Percentiles rank a stretch among this genome's conserved stretches.
Evolutionary conservation across 2,329 filamentous ascomycete genomes (phyloP).

Genomic region (Diatrype stigma): DNA sequence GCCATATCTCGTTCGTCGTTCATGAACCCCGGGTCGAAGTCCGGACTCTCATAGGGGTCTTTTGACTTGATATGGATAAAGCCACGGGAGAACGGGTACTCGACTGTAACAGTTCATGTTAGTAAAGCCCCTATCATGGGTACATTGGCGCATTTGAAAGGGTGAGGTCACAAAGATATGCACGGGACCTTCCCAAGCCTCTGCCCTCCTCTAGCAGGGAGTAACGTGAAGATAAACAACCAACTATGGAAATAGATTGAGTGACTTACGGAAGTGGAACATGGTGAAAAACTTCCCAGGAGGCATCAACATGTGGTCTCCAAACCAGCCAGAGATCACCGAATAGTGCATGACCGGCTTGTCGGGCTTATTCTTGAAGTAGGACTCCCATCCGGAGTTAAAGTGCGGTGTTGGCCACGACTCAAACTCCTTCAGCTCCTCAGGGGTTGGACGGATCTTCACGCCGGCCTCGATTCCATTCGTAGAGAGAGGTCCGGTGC

Average conservation of each 20-base stretch:
- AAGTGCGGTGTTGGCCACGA: conserved; percentile 73
- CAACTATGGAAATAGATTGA: too few relatives aligned
- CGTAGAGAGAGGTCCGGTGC: conserved; percentile 71
- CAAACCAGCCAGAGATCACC: conserved; percentile 65
- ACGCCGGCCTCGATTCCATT: conserved; percentile 79
- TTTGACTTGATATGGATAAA: neutral
- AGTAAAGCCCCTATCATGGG: too few relatives aligned
- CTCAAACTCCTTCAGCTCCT: conserved; percentile 66
- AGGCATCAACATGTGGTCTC: conserved; percentile 60
- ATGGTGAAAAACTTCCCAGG: conserved; percentile 79
- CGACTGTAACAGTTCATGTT: neutral
- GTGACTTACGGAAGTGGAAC: conserved; percentile 75
- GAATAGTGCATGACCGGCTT: conserved; percentile 86
- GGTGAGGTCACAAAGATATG: too few relatives aligned
- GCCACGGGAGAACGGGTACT: conserved; percentile 1
- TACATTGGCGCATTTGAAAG: too few relatives aligned
- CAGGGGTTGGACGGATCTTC: conserved; percentile 67
- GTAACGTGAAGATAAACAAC: too few relatives aligned
- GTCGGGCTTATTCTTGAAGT: conserved; percentile 80
- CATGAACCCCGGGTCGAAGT: conserved; percentile 82
- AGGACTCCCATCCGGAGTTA: conserved; percentile 70
- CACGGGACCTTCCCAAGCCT: too few relatives aligned
- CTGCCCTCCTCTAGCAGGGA: too few relatives aligned
- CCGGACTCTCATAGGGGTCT: conserved; percentile 64
- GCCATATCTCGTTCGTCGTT: conserved; percentile 82